These are phyloP conservation scores for Verticillium zaregamsianum DNA, from an alignment of 2,329 filamentous ascomycete genomes.

Conservation along the genomic window DNA sequence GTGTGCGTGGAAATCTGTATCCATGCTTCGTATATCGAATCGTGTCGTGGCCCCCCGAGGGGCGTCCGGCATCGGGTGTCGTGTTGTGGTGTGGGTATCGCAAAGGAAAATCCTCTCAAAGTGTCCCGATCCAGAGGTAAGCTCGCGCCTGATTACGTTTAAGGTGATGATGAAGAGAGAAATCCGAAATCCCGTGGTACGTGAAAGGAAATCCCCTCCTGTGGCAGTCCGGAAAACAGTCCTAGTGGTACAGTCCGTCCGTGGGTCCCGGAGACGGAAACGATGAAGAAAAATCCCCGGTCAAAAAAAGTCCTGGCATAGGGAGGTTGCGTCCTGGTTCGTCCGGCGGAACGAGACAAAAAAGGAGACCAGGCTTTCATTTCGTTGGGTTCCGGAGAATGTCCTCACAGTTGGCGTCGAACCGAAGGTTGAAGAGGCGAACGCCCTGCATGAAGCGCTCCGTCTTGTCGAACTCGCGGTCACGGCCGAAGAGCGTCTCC, in stretches of 20 bases:
- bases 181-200: constrained; percentile 7
- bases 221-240: constrained; percentile 10
- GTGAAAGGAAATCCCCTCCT: constrained; percentile 9
- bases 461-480: constrained; percentile 83
- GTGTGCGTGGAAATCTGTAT: background rate
- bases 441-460: constrained; percentile 90
- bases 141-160: constrained; percentile 15
- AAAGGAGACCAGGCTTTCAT: constrained; percentile 25
- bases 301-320: constrained; percentile 1
- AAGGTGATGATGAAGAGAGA: constrained; percentile 12
- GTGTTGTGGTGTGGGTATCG: constrained; percentile 14
- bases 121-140: constrained; percentile 8
- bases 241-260: constrained; percentile 13
- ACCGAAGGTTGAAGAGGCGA: constrained; percentile 85
- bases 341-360: background rate
- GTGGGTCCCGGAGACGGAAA: constrained; percentile 1
- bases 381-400: constrained; percentile 64
- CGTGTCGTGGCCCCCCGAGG: background rate
- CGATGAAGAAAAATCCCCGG: background rate
- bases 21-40: constrained; percentile 1
- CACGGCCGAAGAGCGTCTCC: constrained; percentile 88
- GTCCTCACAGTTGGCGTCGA: constrained; percentile 92
- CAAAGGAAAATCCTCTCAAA: constrained; percentile 9
- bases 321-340: background rate
- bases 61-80: background rate